Conservation (phyloP, 1,139 yeast species). For the Candida tropicalis region DNA sequence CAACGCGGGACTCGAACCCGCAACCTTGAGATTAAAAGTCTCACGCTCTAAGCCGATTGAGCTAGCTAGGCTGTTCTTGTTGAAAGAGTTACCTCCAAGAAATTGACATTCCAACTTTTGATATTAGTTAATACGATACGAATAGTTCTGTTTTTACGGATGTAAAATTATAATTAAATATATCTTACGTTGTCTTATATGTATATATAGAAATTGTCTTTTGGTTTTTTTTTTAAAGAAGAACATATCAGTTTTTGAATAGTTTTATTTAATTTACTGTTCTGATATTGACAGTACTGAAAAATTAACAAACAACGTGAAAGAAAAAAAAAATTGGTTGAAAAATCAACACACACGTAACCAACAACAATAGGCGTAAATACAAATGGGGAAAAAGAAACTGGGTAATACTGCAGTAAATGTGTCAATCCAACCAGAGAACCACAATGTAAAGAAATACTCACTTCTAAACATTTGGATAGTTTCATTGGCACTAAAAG, state of each 20-base stretch:
- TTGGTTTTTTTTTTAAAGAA: too few relatives aligned
- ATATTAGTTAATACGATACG: too few relatives aligned
- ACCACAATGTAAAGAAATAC: conserved; percentile 16
- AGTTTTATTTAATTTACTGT: too few relatives aligned
- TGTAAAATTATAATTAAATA: too few relatives aligned
- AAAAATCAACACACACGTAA: background rate
- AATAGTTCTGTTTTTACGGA: too few relatives aligned
- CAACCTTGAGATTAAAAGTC: conserved; percentile 32
- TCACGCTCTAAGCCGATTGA: conserved; percentile 11
- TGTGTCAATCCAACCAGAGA: background rate
- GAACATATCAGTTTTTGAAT: too few relatives aligned
- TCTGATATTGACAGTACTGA: background rate
- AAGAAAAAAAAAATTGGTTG: background rate
- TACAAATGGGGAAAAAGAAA: conserved; percentile 1
- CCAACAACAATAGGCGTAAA: conserved; percentile 1
- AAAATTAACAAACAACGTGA: background rate
- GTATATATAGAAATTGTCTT: too few relatives aligned
- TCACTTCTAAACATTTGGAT: conserved; percentile 45
- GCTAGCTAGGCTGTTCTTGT: conserved; percentile 5
- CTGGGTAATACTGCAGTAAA: background rate
- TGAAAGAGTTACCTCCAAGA: too few relatives aligned
- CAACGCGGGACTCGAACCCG: conserved; percentile 56
- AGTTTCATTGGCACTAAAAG: conserved; percentile 39
- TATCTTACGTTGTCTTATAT: too few relatives aligned
- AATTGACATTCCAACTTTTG: too few relatives aligned